Evolutionary conservation across 352 stramenopile species (phyloP).

Genomic region (Phytopythium boreale): DNA sequence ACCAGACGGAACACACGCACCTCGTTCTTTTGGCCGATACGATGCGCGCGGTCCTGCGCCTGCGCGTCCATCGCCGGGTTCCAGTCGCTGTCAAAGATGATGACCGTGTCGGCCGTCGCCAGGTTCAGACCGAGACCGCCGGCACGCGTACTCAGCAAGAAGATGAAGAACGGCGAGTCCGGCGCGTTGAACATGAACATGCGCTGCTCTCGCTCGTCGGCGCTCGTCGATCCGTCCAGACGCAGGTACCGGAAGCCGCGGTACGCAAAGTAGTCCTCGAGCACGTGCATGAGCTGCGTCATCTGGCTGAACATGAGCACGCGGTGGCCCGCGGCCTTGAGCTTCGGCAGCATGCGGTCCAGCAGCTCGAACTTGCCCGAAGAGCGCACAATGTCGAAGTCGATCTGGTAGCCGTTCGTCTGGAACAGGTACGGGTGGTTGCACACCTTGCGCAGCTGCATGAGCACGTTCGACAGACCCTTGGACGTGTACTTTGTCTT

Average conservation of each 20-base stretch:
- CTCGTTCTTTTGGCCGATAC: slow-evolving; percentile 91
- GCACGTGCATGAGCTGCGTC: slow-evolving; percentile 88
- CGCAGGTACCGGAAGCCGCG: slow-evolving; percentile 93
- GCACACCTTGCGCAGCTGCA: slow-evolving; percentile 88
- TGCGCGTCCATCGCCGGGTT: slow-evolving; percentile 97
- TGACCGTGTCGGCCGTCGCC: slow-evolving; percentile 97
- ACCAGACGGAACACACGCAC: slow-evolving; percentile 85
- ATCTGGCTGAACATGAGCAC: slow-evolving; percentile 92
- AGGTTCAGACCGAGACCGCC: slow-evolving; percentile 98
- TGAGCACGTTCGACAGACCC: slow-evolving; percentile 84
- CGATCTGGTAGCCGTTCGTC: slow-evolving; percentile 78
- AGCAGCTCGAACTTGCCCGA: slow-evolving; percentile 95
- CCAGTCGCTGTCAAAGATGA: slow-evolving; percentile 99
- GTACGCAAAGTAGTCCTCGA: slow-evolving; percentile 90
- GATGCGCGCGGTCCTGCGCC: slow-evolving; percentile 89
- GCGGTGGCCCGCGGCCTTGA: slow-evolving; percentile 91
- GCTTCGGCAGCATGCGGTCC: slow-evolving; percentile 95
- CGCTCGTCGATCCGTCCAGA: slow-evolving; percentile 95
- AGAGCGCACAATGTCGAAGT: slow-evolving; percentile 84
- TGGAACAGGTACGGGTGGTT: slow-evolving; percentile 90
- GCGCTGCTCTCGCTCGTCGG: slow-evolving; percentile 94
- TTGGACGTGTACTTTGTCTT: slow-evolving; percentile 86
- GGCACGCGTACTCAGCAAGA: slow-evolving; percentile 96
- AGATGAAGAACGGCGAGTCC: slow-evolving; percentile 92
- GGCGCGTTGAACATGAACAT: slow-evolving; percentile 98